Evolutionary conservation across 305 asterid species (phyloP).

Genomic region (Rubia peregrina): DNA sequence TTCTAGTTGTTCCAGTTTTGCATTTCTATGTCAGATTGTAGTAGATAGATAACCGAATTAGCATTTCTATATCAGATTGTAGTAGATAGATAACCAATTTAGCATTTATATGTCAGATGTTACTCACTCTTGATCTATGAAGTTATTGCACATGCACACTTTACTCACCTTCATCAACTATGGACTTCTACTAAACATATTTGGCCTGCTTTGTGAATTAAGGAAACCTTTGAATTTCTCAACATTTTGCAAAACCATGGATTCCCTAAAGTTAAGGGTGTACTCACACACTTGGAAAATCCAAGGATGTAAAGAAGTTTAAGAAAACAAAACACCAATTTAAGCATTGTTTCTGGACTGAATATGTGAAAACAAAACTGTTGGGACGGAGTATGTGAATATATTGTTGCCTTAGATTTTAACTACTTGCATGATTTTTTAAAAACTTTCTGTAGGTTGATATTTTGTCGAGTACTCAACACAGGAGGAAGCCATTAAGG

Average conservation of each 20-base stretch:
- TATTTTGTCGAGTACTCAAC: constrained; percentile 82
- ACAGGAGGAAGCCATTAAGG: constrained; percentile 61
- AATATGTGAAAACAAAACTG: constrained; percentile 15
- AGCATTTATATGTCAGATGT: too few relatives aligned
- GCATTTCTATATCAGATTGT: background rate
- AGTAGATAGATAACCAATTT: too few relatives aligned
- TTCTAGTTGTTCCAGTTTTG: background rate
- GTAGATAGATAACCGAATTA: too few relatives aligned
- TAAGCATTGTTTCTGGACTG: constrained; percentile 99
- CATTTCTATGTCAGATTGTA: background rate
- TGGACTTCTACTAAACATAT: background rate
- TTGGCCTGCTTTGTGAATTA: constrained; percentile 8
- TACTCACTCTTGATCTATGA: background rate
- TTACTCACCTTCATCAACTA: background rate
- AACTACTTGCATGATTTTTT: background rate
- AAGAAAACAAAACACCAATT: constrained; percentile 87
- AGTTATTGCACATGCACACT: background rate
- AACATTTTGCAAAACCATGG: constrained; percentile 97
- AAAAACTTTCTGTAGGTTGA: constrained; percentile 38
- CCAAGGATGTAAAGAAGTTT: constrained; percentile 92
- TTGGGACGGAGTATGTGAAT: background rate
- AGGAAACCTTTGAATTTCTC: constrained; percentile 97
- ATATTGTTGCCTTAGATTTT: too few relatives aligned
- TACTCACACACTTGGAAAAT: constrained; percentile 94
- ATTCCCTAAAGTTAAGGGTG: constrained; percentile 97